Base-by-base conservation (phyloP, 768 basidiomycete genomes). In the Phlegmacium glaucopus region DNA sequence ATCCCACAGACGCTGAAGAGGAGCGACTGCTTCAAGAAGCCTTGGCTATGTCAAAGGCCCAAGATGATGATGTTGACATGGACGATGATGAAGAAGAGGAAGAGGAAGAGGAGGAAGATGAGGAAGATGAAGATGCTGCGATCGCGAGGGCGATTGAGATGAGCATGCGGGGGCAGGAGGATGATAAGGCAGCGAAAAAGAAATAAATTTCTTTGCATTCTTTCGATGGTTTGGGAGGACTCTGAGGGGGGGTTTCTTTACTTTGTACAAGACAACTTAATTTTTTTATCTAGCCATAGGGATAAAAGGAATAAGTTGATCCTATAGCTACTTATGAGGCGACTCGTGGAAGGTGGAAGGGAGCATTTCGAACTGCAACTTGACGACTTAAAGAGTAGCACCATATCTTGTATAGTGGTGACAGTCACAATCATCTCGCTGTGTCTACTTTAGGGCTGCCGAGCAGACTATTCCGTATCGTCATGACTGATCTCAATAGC, bases 131-230 rank as follows among this genome's bases (percentile, higher is more conserved):
- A 59, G 94, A 96, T 55, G 93, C 85, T 45, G 94, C 86, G 27
- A 97, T 97, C 61, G 82, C 85, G 39, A 74, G 82, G 39, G 96
- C 95, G 11, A 97, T 96, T 56, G 83, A 82, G 65, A 91, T 95
- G 91, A 95, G 93, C 61, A 87, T 95, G 89, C 77, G 83, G 61
- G 74, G 74, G 40, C 73, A 79, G 49, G 73, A 80, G 49, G 74
- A 79, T 41, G 67, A 77, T 34, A 65, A 76, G 53, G 66, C 64
- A 41, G 56, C 63, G 60, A 54, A 55, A 51, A 70, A 68, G 58
- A 60, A 67, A 51, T 59, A 51, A 59, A 12, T 25, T 39, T 18
- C n/a, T 34, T n/a, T n/a, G 6, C 3, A 3, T 11, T 34, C 32
- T 34, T 10, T 34, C 10, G 3, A 3, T n/a, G 32, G 3, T 34